phyloP scores from a whole-genome alignment of 2,329 filamentous ascomycete species.

The Penicillium sp. region DNA sequence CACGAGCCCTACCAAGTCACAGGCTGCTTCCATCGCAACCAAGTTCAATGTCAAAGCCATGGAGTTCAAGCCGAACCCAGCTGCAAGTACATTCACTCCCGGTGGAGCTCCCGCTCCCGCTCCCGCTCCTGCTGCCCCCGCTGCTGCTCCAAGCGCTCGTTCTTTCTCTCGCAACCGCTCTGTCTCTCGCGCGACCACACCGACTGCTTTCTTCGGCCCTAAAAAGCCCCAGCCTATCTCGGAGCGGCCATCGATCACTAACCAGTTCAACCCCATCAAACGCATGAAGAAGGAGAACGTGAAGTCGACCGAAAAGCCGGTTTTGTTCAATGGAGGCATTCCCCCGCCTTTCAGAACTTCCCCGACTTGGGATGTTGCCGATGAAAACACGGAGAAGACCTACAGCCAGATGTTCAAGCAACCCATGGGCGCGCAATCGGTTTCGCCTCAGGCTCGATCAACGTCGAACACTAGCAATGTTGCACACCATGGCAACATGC shows the following conservation, averaged over 20 bases:
- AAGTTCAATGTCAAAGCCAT: constrained; percentile 64
- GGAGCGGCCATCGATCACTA: constrained; percentile 56
- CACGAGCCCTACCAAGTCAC: constrained; percentile 47
- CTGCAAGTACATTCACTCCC: constrained; percentile 80
- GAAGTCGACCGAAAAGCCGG: constrained; percentile 60
- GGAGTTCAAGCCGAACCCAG: constrained; percentile 85
- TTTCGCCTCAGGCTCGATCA: constrained; percentile 69
- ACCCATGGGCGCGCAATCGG: constrained; percentile 60
- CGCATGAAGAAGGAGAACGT: constrained; percentile 68
- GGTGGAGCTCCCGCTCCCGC: constrained; percentile 47
- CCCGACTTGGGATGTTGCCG: constrained; percentile 77
- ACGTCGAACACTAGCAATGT: constrained; percentile 64
- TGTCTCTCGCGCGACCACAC: constrained; percentile 50
- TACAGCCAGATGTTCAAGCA: constrained; percentile 80
- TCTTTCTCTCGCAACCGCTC: constrained; percentile 58
- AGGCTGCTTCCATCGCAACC: constrained; percentile 55
- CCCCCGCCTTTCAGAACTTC: constrained; percentile 80
- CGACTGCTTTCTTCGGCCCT: constrained; percentile 62
- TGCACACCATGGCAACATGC: constrained; percentile 80
- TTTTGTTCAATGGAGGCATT: constrained; percentile 77
- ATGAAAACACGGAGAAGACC: constrained; percentile 72
- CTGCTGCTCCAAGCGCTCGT: constrained; percentile 66
- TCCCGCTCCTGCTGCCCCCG: constrained; percentile 62
- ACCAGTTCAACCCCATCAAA: constrained; percentile 65
- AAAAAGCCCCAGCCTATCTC: constrained; percentile 69